Evolutionary conservation across 306 rosid genomes (phyloP), one percentile per base, ranked within the genome.

Genomic region (Dalbergia oliveri): DNA sequence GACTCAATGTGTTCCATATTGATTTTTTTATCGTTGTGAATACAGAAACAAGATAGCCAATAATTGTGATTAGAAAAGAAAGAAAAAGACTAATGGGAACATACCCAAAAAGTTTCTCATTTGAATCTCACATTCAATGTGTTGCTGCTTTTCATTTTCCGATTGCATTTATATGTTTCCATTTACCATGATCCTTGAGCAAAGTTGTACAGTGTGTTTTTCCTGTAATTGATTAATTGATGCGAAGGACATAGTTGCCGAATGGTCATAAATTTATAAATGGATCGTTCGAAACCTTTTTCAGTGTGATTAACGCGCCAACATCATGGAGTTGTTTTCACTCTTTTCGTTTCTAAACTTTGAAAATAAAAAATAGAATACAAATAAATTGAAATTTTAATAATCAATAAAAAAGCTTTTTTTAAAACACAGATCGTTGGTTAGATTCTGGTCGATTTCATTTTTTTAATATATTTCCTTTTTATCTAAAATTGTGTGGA

Each of bases 141-240:
- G 56, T 73, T 66, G 56, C 43, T 73, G 54, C 54, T 72, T 72
- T 18, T 3, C 19, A 37, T 72, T 66, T 35, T 39, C 67, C 8
- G 2, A 56, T 33, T 73, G 57, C 66, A 57, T 57, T 58, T 15
- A 4, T 12, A 21, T 26, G 31, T 26, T 26, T 26, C 31, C 31
- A 26, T 26, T 26, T 67, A 47, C 41, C 57, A 73, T 39, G 31
- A 11, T 33, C 51, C 15, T 53, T 10, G 11, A 19, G 9, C 54
- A 37, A 57, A 43, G 8, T 72, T 72, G 51, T 18, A 37, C 57
- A 14, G 8, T 60, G 64, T 58, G 49, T 9, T 43, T 43, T 11
- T 26, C 13, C 41, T 60, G 69, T 26, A 15, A 74, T 60, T 23
- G 68, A 14, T 26, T 74, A 9, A 43, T 74, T 43, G 33, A 44